A percentile compares a stretch with the other conserved stretches of the same genome.
Evolutionary conservation across 2,329 filamentous ascomycete genomes (phyloP).

Genomic region (Monosporascus sp.): DNA sequence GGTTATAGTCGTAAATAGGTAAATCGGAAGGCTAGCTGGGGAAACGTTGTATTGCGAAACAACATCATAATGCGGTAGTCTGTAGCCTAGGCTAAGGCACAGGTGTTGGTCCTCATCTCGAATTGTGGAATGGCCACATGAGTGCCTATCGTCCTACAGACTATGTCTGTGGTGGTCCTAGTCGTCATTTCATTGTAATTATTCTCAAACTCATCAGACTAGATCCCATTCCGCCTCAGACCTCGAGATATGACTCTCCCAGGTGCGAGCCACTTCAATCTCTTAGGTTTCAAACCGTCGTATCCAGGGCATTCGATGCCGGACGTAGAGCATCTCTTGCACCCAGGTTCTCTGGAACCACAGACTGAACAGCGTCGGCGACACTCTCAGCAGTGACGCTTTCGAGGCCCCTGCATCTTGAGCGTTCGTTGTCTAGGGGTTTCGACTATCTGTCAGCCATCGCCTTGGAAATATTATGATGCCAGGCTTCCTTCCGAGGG

Average conservation of each 20-base stretch:
- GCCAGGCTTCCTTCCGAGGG: too few relatives aligned
- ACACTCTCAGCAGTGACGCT: constrained; percentile 27
- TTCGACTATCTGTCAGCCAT: too few relatives aligned
- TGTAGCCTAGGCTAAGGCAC: constrained; percentile 12
- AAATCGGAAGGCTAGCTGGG: too few relatives aligned
- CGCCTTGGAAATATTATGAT: too few relatives aligned
- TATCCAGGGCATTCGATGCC: constrained; percentile 24
- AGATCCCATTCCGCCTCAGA: background rate
- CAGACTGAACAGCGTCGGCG: constrained; percentile 22
- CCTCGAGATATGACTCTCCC: constrained; percentile 12
- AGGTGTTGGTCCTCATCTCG: constrained; percentile 4
- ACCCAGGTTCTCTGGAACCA: constrained; percentile 21
- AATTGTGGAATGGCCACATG: background rate
- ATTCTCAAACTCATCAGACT: background rate
- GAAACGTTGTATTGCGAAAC: too few relatives aligned
- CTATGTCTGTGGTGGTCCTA: background rate
- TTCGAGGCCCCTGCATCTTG: constrained; percentile 1
- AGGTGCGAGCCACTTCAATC: constrained; percentile 16
- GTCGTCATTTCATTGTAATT: background rate
- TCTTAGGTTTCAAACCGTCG: constrained; percentile 12
- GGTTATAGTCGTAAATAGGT: too few relatives aligned
- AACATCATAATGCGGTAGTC: background rate
- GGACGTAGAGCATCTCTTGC: constrained; percentile 18
- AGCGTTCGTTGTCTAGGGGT: too few relatives aligned
- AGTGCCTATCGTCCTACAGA: background rate